Evolutionary conservation across 2,329 filamentous ascomycete genomes (phyloP).

Genomic region (Fusarium torreyae): DNA sequence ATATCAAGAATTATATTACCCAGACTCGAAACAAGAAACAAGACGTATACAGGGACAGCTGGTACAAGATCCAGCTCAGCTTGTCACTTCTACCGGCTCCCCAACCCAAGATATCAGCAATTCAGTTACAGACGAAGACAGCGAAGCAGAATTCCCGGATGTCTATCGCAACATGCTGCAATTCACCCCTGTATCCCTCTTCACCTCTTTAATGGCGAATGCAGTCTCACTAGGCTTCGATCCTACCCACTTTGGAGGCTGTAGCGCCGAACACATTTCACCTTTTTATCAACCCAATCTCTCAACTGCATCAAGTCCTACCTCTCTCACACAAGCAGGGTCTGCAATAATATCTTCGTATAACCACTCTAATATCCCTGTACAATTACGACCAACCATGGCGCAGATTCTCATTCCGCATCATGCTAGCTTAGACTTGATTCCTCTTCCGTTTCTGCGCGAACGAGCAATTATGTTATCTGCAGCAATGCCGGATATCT

Average conservation of each 20-base stretch:
- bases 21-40: background rate
- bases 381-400: slow-evolving; percentile 46
- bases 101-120: background rate
- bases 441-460: slow-evolving; percentile 47
- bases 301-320: slow-evolving; percentile 9
- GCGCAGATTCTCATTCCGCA: slow-evolving; percentile 49
- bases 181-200: slow-evolving; percentile 39
- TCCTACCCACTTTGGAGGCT: slow-evolving; percentile 22
- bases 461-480: slow-evolving; percentile 49
- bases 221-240: slow-evolving; percentile 41
- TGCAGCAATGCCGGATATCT: slow-evolving; percentile 38
- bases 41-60: rapidly evolving
- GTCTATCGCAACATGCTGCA: slow-evolving; percentile 36
- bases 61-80: background rate
- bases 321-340: slow-evolving; percentile 12
- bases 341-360: background rate
- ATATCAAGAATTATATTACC: background rate
- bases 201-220: slow-evolving; percentile 43
- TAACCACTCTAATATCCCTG: slow-evolving; percentile 24
- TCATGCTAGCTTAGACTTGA: slow-evolving; percentile 46
- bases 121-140: background rate
- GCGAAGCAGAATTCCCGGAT: slow-evolving; percentile 3
- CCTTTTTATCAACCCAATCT: slow-evolving; percentile 46
- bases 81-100: background rate
- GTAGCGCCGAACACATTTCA: slow-evolving; percentile 31